Base-by-base conservation (phyloP, 2,329 filamentous ascomycete species). In the Venturia asperata region DNA sequence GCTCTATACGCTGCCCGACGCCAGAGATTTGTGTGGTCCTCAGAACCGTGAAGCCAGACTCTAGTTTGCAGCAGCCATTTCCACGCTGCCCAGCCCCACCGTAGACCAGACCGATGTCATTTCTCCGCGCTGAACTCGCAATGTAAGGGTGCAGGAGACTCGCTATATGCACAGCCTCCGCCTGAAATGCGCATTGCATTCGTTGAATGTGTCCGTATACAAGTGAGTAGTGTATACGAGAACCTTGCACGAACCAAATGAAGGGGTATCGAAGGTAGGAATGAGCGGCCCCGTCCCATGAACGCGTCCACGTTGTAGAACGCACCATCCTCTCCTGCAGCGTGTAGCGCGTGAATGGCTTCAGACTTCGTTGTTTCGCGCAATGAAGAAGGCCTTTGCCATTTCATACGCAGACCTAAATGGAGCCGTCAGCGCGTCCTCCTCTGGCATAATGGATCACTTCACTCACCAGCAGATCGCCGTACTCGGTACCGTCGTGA, bases 401-500 rank as follows among this genome's bases (percentile, higher is more conserved):
- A 87, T 85, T 74, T 87, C 85, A 70, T 87, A 87, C 56, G 85
- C 86, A 61, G 83, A 83, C 83, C 83, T 85, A 47, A 13, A 24
- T 37, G 21, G 2, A 37, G 13, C 56, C 41, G 66, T 71, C 65
- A 72, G 69, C 61, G 64, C n/a, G 41, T 63, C 37, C 21, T 41
- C 13, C 19, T 21, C 9, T 39, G 30, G 30, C 3, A 17, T 61
- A 17, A 34, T n/a, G 61, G 42, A 64, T 30, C 3, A 34, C 1
- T 37, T 9, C 21, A 77, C 82, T 73, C 75, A 94, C 94, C 94
- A 99, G 82, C 94, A 99, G 73, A 99, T 99, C n/a, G 94, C 94
- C 42, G 94, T 99, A 79, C 92, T 97, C 24, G 94, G 94, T 89
- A 97, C 97, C 1, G 94, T 96, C 13, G 92, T 97, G 68, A 99